Percentiles rank a stretch among this genome's conserved stretches.
Evolutionary conservation across 2,329 filamentous ascomycete genomes (phyloP).

Genomic region (Fusarium temperatum): DNA sequence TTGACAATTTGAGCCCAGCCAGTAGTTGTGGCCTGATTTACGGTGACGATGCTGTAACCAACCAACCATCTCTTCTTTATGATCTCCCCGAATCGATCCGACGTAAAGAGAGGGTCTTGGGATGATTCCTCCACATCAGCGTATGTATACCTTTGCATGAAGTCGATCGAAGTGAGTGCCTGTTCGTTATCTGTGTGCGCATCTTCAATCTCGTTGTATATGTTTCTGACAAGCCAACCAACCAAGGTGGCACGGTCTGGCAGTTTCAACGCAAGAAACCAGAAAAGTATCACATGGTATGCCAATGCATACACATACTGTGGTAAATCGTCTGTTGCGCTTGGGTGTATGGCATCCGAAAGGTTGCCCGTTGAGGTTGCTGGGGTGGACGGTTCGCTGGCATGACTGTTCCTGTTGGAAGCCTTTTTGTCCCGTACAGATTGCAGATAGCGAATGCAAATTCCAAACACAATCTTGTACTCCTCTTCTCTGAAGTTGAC

Average conservation of each 20-base stretch:
- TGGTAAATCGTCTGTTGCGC: constrained; percentile 75
- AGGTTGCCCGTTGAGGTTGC: constrained; percentile 25
- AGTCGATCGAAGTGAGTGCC: constrained; percentile 90
- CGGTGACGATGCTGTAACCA: constrained; percentile 77
- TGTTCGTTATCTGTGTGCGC: constrained; percentile 85
- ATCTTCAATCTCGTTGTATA: constrained; percentile 82
- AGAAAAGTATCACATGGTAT: constrained; percentile 95
- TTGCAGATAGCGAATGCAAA: constrained; percentile 93
- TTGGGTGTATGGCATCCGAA: constrained; percentile 37
- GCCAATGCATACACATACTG: constrained; percentile 94
- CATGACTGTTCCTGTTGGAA: constrained; percentile 55
- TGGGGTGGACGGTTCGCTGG: constrained; percentile 53
- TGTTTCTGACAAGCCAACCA: constrained; percentile 86
- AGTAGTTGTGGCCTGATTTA: constrained; percentile 73
- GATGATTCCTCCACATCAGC: constrained; percentile 84
- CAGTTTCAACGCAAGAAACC: constrained; percentile 91
- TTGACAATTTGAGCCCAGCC: constrained; percentile 77
- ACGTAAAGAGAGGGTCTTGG: constrained; percentile 71
- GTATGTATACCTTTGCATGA: constrained; percentile 89
- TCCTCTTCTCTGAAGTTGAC: constrained; percentile 91
- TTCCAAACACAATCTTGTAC: constrained; percentile 92
- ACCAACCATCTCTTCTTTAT: constrained; percentile 75
- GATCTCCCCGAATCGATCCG: constrained; percentile 71
- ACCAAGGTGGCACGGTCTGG: constrained; percentile 86
- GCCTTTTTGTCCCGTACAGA: constrained; percentile 78